phyloP scores from a whole-genome alignment of 139 green algal species.

The Eudorina sp. region DNA sequence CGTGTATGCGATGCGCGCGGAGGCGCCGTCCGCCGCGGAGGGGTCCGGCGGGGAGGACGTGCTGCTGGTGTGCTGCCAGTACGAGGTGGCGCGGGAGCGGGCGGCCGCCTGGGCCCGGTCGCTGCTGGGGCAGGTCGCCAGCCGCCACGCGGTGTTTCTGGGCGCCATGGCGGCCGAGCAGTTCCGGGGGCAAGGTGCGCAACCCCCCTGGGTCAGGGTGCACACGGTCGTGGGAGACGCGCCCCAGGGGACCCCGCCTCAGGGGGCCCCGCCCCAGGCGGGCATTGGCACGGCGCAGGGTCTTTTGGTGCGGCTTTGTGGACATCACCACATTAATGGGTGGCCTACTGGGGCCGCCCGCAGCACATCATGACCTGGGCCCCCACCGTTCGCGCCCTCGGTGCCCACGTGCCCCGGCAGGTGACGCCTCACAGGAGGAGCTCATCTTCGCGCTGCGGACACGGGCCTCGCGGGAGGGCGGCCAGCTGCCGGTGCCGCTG shows the following conservation, averaged over 20 bases:
- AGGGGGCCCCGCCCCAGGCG: no score
- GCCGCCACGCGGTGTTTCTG: constrained; percentile 40
- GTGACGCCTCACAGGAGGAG: constrained; percentile 57
- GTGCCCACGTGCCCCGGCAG: no score
- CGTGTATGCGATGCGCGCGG: not conserved
- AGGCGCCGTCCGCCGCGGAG: not conserved
- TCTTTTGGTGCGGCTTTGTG: no score
- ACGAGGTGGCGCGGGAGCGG: constrained; percentile 42
- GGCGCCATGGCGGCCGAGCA: constrained; percentile 41
- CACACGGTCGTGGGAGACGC: no score
- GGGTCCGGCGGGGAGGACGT: not conserved
- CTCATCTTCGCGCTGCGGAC: constrained; percentile 47
- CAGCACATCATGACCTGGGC: no score
- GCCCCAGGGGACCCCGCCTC: no score
- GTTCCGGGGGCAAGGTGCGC: constrained; percentile 27
- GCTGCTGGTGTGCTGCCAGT: constrained; percentile 52
- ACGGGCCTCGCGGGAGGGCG: not conserved
- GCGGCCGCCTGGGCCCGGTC: constrained; percentile 49
- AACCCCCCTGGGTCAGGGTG: no score
- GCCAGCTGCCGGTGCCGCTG: constrained; percentile 7
- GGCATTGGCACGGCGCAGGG: no score
- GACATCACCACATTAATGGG: no score
- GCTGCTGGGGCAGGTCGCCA: constrained; percentile 42
- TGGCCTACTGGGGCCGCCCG: no score
- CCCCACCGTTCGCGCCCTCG: no score